These are phyloP conservation scores for Calycina herbarum DNA, from an alignment of 2,329 filamentous ascomycete genomes.

Conservation along the genomic window DNA sequence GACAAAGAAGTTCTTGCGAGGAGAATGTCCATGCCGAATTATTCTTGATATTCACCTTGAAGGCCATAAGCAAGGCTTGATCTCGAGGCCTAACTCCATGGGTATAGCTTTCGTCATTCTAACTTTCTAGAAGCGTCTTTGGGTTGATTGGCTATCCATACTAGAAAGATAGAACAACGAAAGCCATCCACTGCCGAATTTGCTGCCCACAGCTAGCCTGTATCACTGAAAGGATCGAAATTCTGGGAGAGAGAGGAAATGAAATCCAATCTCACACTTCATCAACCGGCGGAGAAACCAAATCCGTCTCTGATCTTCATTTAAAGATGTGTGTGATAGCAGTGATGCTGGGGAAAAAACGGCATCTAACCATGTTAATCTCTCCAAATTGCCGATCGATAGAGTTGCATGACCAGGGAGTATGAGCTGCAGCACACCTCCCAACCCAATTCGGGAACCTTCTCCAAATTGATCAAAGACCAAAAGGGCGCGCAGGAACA, in stretches of 20 bases:
- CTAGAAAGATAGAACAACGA: too few species aligned
- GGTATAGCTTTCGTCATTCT: too few species aligned
- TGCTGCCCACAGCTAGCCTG: not conserved
- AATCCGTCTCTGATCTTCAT: not conserved
- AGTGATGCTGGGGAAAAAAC: not conserved
- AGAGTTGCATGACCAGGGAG: not conserved
- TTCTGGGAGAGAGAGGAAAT: not conserved
- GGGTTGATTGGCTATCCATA: too few species aligned
- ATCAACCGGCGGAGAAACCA: constrained; percentile 5
- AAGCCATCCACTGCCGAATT: too few species aligned
- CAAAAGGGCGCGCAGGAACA: not conserved
- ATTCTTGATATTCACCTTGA: too few species aligned
- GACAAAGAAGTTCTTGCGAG: too few species aligned
- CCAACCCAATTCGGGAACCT: not conserved
- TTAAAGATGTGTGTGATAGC: not conserved
- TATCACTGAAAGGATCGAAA: not conserved
- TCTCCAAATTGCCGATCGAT: constrained; percentile 5
- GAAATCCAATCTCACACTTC: not conserved
- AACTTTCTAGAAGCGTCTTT: too few species aligned
- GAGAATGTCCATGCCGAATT: too few species aligned
- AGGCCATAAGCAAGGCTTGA: too few species aligned
- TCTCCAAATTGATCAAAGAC: not conserved
- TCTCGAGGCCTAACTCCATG: too few species aligned
- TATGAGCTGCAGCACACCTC: not conserved
- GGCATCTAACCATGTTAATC: constrained; percentile 1